phyloP scores from a whole-genome alignment of 768 basidiomycete species.

The Trametes punicea region DNA sequence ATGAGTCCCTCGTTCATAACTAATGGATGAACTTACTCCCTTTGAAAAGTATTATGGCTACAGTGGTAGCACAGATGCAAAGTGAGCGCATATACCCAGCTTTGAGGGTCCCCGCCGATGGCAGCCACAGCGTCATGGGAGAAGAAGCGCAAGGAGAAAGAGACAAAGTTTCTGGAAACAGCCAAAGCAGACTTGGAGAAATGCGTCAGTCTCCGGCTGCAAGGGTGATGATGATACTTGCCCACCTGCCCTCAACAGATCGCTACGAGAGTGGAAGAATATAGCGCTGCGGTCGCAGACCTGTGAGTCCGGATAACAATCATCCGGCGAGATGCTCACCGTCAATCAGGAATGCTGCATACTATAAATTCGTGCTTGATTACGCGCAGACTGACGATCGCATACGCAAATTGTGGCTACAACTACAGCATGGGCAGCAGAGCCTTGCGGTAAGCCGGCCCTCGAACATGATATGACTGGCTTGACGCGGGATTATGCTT shows the following conservation, averaged over 20 bases:
- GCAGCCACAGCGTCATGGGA: conserved; percentile 24
- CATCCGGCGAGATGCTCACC: neutral
- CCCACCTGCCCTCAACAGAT: conserved; percentile 8
- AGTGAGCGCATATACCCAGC: conserved; percentile 22
- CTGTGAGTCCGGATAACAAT: conserved; percentile 12
- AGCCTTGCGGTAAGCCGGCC: conserved; percentile 19
- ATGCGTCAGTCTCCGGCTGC: conserved; percentile 17
- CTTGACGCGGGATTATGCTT: too few species aligned
- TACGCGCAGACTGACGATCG: conserved; percentile 28
- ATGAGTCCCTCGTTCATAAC: neutral
- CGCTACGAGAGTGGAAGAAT: conserved; percentile 13
- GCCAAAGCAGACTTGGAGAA: conserved; percentile 20
- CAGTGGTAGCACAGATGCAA: conserved; percentile 28
- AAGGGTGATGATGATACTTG: neutral
- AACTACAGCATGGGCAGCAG: conserved; percentile 22
- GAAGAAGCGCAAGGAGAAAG: conserved; percentile 29
- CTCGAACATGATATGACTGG: neutral
- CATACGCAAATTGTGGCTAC: conserved; percentile 26
- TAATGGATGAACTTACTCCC: neutral
- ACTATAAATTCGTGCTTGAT: conserved; percentile 27
- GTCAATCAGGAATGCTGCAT: conserved; percentile 19
- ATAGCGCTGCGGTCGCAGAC: conserved; percentile 16
- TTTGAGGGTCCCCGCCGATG: neutral
- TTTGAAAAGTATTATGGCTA: conserved; percentile 21
- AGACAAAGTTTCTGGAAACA: conserved; percentile 21